Evolutionary conservation across 176 grass and related monocot species (phyloP).

Genomic region (Avena eriantha): DNA sequence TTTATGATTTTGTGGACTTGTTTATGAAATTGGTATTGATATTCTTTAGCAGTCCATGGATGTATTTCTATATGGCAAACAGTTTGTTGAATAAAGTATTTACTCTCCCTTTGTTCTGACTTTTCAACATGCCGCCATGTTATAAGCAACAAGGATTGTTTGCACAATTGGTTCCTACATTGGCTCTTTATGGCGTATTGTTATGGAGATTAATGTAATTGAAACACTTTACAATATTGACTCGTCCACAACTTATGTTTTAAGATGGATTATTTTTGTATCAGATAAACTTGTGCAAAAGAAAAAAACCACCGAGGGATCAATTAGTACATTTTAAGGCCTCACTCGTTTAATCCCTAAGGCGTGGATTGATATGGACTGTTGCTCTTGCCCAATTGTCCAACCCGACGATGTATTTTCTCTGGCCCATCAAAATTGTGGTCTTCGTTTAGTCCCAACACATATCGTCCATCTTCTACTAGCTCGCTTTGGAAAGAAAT

Average conservation of each 20-base stretch:
- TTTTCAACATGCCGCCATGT: slow-evolving; percentile 19
- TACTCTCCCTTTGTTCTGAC: neutral
- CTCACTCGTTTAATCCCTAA: too few relatives aligned
- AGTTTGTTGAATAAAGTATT: neutral
- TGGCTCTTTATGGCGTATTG: slow-evolving; percentile 77
- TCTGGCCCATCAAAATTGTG: too few relatives aligned
- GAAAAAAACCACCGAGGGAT: neutral
- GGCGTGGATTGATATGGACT: too few relatives aligned
- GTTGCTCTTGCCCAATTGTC: too few relatives aligned
- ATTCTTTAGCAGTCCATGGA: neutral
- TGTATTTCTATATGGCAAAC: neutral
- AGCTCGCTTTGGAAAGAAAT: too few relatives aligned
- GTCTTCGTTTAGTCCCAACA: too few relatives aligned
- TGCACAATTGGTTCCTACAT: slow-evolving; percentile 49
- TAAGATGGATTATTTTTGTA: neutral
- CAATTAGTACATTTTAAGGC: neutral
- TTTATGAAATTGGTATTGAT: too few relatives aligned
- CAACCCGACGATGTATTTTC: too few relatives aligned
- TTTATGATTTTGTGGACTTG: too few relatives aligned
- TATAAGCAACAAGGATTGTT: slow-evolving; percentile 60
- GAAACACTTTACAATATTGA: neutral
- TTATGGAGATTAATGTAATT: slow-evolving; percentile 30
- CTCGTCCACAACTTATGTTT: neutral
- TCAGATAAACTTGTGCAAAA: too few relatives aligned
- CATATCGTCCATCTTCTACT: too few relatives aligned